phyloP scores from a whole-genome alignment of 108 stramenopile species.

The Ochromonas danica region DNA sequence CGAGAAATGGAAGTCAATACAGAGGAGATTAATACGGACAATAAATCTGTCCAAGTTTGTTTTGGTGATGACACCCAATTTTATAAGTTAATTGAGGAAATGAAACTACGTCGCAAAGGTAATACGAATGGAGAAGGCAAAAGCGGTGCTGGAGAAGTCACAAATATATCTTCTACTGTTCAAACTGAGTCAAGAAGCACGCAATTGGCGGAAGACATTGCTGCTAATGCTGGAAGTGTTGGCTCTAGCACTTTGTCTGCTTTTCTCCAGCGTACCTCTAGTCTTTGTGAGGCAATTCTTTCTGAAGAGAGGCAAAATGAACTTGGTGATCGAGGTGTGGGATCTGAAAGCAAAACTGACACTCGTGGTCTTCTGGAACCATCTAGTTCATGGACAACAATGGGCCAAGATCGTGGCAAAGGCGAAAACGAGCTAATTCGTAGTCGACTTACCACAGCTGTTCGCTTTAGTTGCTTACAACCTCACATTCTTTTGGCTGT shows the following conservation, averaged over 20 bases:
- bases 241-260: background rate
- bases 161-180: background rate
- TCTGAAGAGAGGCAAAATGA: background rate
- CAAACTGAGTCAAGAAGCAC: background rate
- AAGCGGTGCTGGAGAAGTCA: background rate
- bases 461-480: background rate
- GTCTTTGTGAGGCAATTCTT: background rate
- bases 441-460: background rate
- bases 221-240: background rate
- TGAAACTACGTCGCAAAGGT: background rate
- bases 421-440: slow-evolving; percentile 29
- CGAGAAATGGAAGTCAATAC: slow-evolving; percentile 36
- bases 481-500: background rate
- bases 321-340: background rate
- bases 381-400: background rate
- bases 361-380: background rate
- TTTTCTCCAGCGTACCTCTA: background rate
- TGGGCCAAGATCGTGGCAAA: background rate
- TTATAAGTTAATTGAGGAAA: slow-evolving; percentile 6
- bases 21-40: background rate
- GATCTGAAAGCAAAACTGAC: background rate
- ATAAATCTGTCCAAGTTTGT: slow-evolving; percentile 26
- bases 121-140: background rate
- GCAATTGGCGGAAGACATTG: background rate
- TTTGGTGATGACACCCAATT: slow-evolving; percentile 35